Evolutionary conservation across 2,329 filamentous ascomycete species (phyloP), one percentile per base, ranked within the genome.

Genomic region (Cytospora piceae): DNA sequence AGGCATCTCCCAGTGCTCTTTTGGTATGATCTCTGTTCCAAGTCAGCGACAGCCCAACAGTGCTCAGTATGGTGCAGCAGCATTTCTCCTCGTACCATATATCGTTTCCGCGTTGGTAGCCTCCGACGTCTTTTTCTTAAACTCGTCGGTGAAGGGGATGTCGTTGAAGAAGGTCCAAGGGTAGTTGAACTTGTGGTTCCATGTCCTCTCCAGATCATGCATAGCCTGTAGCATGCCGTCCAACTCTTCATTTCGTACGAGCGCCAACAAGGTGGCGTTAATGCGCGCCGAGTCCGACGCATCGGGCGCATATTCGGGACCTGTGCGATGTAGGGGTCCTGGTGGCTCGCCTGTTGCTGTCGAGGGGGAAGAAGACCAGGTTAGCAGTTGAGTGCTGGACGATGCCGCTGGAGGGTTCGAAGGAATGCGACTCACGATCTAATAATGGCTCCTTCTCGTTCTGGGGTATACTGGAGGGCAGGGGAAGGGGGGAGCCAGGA

Each of bases 151-250:
- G 74, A 99, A 99, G 20, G 92, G 92, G 61, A 92, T 89, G 74
- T 99, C 94, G 79, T 99, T 99, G 85, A 99, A 96, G 77, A 99
- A 99, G 11, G 93, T 97, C 93, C 95, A 99, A 0, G 95, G 95
- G 75, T 99, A 99, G 82, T 99, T 99, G 86, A 98, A 99, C 76
- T 99, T 99, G 83, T 87, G 83, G 74, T 99, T 99, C 93, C 94
- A 99, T 0, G 94, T 98, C 70, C 90, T 83, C 80, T 99, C 95
- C 67, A 99, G 84, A 74, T 99, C 94, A 63, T 80, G 79, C 92
- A 99, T 99, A 31, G 93, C 93, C 74, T 90, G 86, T 31, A 98
- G 82, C 82, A 99, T 91, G 56, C 90, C 91, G 27, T 87, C 80
- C 32, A 97, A 81, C 81, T 99, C 95, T 75, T 92, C 88, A 74